These are phyloP conservation scores for Coemansia aciculifera DNA, from an alignment of 192 early-diverging fungal species.

Conservation along the genomic window DNA sequence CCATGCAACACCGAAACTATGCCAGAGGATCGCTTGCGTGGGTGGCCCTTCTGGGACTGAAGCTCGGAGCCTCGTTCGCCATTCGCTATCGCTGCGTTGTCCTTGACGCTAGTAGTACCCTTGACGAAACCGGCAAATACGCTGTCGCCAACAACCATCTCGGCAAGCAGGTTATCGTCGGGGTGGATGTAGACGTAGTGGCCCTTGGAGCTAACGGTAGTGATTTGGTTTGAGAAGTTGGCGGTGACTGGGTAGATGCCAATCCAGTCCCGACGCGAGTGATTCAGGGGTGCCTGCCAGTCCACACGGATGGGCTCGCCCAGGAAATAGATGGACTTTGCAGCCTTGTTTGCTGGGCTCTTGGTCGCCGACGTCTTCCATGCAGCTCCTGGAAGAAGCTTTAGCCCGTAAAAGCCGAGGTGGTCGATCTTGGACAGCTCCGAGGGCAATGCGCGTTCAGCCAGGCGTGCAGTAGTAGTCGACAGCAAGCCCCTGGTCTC, in stretches of 20 bases:
- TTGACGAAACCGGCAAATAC: slow-evolving; percentile 50
- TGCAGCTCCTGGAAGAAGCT: slow-evolving; percentile 31
- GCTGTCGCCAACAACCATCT: slow-evolving; percentile 57
- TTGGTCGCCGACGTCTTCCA: slow-evolving; percentile 15
- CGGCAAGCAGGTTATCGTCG: slow-evolving; percentile 58
- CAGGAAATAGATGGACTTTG: slow-evolving; percentile 56
- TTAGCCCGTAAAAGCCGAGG: slow-evolving; percentile 23
- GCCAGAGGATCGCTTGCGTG: slow-evolving; percentile 1
- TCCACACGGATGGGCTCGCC: slow-evolving; percentile 74
- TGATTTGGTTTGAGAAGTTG: slow-evolving; percentile 75
- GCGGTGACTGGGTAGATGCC: slow-evolving; percentile 81
- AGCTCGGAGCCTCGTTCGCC: slow-evolving; percentile 15
- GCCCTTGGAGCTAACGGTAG: slow-evolving; percentile 71
- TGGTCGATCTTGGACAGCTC: slow-evolving; percentile 43
- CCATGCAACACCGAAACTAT: slow-evolving; percentile 42
- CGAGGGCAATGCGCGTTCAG: slow-evolving; percentile 37
- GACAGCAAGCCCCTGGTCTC: slow-evolving; percentile 55
- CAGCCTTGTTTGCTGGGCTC: slow-evolving; percentile 10
- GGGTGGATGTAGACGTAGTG: slow-evolving; percentile 68
- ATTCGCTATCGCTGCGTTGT: slow-evolving; percentile 10
- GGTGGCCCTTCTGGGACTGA: slow-evolving; percentile 24
- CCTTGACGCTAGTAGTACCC: slow-evolving; percentile 32
- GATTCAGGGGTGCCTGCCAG: slow-evolving; percentile 77
- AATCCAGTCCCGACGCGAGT: slow-evolving; percentile 86
- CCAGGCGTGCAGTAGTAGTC: slow-evolving; percentile 50